These are phyloP conservation scores for Aspergillus bertholletiae DNA, from an alignment of 495 filamentous ascomycete genomes.

Conservation along the genomic window DNA sequence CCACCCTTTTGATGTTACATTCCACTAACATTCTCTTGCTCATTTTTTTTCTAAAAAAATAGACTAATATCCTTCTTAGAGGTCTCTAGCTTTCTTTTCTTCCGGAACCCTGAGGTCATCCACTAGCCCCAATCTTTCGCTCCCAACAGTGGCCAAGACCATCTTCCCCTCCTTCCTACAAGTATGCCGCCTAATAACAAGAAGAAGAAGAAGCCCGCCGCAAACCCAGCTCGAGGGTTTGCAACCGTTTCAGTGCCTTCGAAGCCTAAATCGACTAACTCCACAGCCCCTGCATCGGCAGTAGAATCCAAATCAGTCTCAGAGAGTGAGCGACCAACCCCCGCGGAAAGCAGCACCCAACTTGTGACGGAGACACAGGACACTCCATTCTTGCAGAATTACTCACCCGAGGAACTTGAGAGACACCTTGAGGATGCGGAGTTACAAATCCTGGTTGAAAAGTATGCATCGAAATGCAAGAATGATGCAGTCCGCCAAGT, in stretches of 20 bases:
- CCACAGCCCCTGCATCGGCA: conserved; percentile 27
- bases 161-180: conserved; percentile 8
- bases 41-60: too few species aligned
- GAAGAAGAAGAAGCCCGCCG: conserved; percentile 80
- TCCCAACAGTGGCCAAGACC: background rate
- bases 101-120: too few species aligned
- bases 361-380: conserved; percentile 16
- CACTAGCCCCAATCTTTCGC: too few species aligned
- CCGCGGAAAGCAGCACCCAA: conserved; percentile 18
- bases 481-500: conserved; percentile 66
- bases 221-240: conserved; percentile 86
- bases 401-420: conserved; percentile 82
- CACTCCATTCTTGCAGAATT: conserved; percentile 39
- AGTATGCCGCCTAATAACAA: conserved; percentile 72
- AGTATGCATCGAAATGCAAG: conserved; percentile 65
- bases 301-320: conserved; percentile 37
- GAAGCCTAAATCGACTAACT: conserved; percentile 49
- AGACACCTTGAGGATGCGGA: conserved; percentile 75
- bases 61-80: too few species aligned
- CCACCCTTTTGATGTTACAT: too few species aligned
- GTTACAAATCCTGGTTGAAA: conserved; percentile 79
- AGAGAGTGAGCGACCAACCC: conserved; percentile 38
- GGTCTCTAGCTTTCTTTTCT: too few species aligned
- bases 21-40: background rate
- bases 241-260: conserved; percentile 88